Evolutionary conservation across 2,329 filamentous ascomycete species (phyloP), one percentile per base, ranked within the genome.

Genomic region (Fusarium continuum): DNA sequence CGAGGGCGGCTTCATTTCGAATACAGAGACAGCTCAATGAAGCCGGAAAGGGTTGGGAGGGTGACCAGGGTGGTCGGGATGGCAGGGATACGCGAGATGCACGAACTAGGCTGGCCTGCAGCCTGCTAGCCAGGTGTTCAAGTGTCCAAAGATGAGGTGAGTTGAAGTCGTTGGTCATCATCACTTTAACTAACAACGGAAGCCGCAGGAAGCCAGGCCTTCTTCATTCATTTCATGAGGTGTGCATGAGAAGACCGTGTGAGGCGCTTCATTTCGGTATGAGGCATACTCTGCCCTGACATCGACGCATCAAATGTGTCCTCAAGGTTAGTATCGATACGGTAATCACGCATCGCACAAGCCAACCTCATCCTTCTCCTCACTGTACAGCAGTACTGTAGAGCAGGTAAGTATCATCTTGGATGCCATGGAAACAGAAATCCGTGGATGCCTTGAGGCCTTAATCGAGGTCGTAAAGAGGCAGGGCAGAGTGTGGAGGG

Each of bases 71-170:
- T 67, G 51, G 49, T 53, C 55, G 59, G 57, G 50, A 58, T 39
- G 62, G 62, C 67, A 70, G 67, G 67, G 67, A 68, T 70, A 68
- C 67, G 67, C 65, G 67, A 68, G 59, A 68, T 55, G 67, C 65
- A 70, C 67, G 62, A 70, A 70, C 67, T 59, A 51, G 54, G 52
- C 53, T 68, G 67, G 67, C 54, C 59, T 70, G 63, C 41, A 44
- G 8, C 19, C 31, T 17, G 46, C 52, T 48, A 66, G 53, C 43
- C 45, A 50, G 51, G 60, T 57, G 51, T n/a, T n/a, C n/a, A 62
- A 55, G 61, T 65, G 52, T 58, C 48, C 50, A 61, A 51, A 53
- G 52, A 55, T 51, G 55, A 66, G 53, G 55, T 62, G 58, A 64
- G 49, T 46, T 55, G 65, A 65, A 55, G 55, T 41, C 54, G 53